Evolutionary conservation across 805 yeast genomes (phyloP).

Genomic region (Pichia occidentalis): DNA sequence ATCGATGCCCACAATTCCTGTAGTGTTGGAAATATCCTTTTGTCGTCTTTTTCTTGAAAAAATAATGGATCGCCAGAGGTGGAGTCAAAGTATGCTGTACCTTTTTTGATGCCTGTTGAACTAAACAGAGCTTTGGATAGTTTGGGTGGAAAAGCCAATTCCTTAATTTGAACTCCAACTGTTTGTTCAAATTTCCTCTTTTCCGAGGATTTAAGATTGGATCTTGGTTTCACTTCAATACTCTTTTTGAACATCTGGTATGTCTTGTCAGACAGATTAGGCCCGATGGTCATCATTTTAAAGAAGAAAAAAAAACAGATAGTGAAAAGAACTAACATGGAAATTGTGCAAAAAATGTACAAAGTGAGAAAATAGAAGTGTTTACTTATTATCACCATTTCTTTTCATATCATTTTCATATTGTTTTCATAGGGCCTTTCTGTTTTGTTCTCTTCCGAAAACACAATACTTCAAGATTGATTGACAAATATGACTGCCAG

Average conservation of each 20-base stretch:
- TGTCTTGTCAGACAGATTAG: too few species aligned
- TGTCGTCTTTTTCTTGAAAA: conserved; percentile 51
- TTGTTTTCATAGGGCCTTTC: too few species aligned
- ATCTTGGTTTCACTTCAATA: conserved; percentile 58
- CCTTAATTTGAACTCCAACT: conserved; percentile 7
- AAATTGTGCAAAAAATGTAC: too few species aligned
- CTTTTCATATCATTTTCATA: too few species aligned
- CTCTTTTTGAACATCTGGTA: conserved; percentile 49
- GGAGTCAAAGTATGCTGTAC: conserved; percentile 55
- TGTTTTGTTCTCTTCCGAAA: too few species aligned
- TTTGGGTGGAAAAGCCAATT: conserved; percentile 41
- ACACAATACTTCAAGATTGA: too few species aligned
- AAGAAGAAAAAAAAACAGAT: neutral
- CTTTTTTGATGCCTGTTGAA: conserved; percentile 42
- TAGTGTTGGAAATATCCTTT: conserved; percentile 55
- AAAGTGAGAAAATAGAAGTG: too few species aligned
- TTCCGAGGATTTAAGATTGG: conserved; percentile 80
- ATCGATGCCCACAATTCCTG: conserved; percentile 63
- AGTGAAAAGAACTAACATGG: too few species aligned
- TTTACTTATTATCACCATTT: too few species aligned
- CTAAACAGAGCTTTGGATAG: conserved; percentile 62
- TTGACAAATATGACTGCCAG: too few species aligned
- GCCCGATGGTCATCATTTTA: too few species aligned
- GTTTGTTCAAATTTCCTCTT: conserved; percentile 47
- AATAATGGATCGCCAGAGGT: conserved; percentile 63